Percentiles rank a stretch among this genome's conserved stretches.
Evolutionary conservation across 2,329 filamentous ascomycete genomes (phyloP).

Genomic region (Dryadomyces quercus-mongolicae): DNA sequence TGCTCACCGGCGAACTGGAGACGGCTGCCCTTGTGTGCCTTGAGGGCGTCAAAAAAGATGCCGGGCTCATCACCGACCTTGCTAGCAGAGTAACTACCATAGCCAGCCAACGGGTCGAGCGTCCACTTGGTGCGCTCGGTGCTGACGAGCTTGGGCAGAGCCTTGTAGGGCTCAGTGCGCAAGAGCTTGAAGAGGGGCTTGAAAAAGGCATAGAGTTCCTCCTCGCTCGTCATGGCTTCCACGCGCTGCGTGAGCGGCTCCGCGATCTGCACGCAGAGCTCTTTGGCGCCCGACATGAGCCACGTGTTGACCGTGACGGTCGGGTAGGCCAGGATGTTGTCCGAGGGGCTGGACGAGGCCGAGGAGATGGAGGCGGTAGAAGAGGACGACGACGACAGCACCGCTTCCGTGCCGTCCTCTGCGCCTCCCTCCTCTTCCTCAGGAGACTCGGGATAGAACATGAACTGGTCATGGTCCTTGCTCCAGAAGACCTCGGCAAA

Average conservation of each 20-base stretch:
- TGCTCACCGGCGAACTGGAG: constrained; percentile 74
- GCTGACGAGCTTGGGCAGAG: constrained; percentile 58
- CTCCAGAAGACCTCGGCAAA: constrained; percentile 5
- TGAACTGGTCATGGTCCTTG: constrained; percentile 6
- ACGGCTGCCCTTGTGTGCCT: constrained; percentile 39
- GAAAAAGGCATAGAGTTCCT: constrained; percentile 49
- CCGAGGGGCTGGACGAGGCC: background rate
- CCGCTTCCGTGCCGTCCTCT: background rate
- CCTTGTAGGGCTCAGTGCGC: constrained; percentile 56
- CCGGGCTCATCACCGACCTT: constrained; percentile 75
- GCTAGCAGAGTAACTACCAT: constrained; percentile 59
- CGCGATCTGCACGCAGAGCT: constrained; percentile 36
- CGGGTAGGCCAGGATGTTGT: constrained; percentile 1
- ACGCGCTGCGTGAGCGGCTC: constrained; percentile 47
- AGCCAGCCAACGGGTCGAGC: constrained; percentile 61
- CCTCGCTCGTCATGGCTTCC: constrained; percentile 45
- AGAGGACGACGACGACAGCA: background rate
- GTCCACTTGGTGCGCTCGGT: constrained; percentile 63
- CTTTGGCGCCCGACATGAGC: constrained; percentile 28
- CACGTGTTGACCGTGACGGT: constrained; percentile 5
- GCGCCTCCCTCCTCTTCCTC: background rate
- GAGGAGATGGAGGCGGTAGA: background rate
- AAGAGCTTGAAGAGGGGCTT: constrained; percentile 47
- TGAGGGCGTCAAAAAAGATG: constrained; percentile 61
- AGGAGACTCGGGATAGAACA: constrained; percentile 1